These are phyloP conservation scores for Umbelopsis ramanniana DNA, from an alignment of 192 early-diverging fungal species.

Conservation along the genomic window DNA sequence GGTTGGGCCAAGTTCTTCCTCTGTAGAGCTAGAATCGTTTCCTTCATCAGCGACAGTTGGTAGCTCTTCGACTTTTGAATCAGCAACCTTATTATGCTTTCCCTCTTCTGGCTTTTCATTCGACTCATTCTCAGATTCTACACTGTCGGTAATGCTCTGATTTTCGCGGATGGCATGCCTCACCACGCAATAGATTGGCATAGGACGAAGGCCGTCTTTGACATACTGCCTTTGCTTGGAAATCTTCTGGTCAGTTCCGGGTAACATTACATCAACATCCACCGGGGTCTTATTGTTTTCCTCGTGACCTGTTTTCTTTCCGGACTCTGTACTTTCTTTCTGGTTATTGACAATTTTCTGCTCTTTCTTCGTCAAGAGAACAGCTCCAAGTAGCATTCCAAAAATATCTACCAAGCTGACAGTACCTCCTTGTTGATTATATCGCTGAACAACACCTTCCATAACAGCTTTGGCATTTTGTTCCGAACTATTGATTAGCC, in stretches of 20 bases:
- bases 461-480: conserved; percentile 26
- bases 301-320: conserved; percentile 36
- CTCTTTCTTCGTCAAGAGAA: conserved; percentile 47
- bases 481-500: conserved; percentile 13
- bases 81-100: conserved; percentile 22
- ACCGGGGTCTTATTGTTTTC: conserved; percentile 21
- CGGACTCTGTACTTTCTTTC: not conserved
- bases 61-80: conserved; percentile 37
- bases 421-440: conserved; percentile 30
- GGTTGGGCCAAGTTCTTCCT: conserved; percentile 20
- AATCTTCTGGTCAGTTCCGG: conserved; percentile 51
- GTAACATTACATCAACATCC: conserved; percentile 24
- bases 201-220: conserved; percentile 62
- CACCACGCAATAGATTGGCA: conserved; percentile 82
- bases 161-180: conserved; percentile 58
- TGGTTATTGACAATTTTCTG: not conserved
- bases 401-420: conserved; percentile 62
- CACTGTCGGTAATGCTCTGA: not conserved
- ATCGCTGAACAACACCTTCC: conserved; percentile 38
- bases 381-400: conserved; percentile 52
- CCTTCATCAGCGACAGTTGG: not conserved
- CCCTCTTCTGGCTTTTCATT: conserved; percentile 22
- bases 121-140: not conserved
- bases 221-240: conserved; percentile 55
- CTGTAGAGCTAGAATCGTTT: not conserved